A percentile compares a stretch with the other conserved stretches of the same genome.
Conservation (phyloP, 2,329 filamentous ascomycete genomes). For the Ophiocordyceps camponoti-floridani region DNA sequence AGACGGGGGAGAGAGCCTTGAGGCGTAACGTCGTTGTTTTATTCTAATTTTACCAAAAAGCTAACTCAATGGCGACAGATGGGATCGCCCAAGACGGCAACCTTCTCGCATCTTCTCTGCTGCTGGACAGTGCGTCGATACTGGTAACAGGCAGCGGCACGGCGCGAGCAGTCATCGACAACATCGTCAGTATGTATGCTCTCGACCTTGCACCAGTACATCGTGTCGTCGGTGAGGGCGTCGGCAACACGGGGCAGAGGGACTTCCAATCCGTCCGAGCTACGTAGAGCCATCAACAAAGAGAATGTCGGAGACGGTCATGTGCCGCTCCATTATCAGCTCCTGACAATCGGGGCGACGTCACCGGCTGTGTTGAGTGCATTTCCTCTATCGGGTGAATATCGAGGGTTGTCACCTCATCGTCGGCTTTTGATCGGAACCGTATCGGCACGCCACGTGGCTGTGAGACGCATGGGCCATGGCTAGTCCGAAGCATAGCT, state of each 20-base stretch:
- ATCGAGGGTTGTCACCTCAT: conserved; percentile 18
- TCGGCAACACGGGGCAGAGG: conserved; percentile 13
- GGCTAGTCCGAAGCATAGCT: conserved; percentile 20
- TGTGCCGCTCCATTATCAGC: conserved; percentile 16
- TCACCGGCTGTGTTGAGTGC: conserved; percentile 15
- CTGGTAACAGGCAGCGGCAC: neutral
- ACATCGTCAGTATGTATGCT: conserved; percentile 17
- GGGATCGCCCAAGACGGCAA: no score
- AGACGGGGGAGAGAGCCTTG: no score
- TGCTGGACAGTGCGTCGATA: no score
- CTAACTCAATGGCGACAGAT: no score
- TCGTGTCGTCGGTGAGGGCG: conserved; percentile 12
- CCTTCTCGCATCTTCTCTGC: no score
- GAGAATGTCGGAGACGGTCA: conserved; percentile 19
- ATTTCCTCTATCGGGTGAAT: conserved; percentile 13
- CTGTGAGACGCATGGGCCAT: conserved; percentile 16
- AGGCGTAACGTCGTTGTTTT: no score
- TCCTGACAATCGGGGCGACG: conserved; percentile 15
- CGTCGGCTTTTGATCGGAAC: conserved; percentile 17
- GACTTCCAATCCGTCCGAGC: conserved; percentile 11
- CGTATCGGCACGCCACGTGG: conserved; percentile 19
- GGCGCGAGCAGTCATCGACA: conserved; percentile 9
- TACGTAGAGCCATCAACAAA: conserved; percentile 18
- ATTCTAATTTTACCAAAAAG: no score
- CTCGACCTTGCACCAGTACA: conserved; percentile 20